phyloP scores from a whole-genome alignment of 306 rosid species.

The Pyrus communis region DNA sequence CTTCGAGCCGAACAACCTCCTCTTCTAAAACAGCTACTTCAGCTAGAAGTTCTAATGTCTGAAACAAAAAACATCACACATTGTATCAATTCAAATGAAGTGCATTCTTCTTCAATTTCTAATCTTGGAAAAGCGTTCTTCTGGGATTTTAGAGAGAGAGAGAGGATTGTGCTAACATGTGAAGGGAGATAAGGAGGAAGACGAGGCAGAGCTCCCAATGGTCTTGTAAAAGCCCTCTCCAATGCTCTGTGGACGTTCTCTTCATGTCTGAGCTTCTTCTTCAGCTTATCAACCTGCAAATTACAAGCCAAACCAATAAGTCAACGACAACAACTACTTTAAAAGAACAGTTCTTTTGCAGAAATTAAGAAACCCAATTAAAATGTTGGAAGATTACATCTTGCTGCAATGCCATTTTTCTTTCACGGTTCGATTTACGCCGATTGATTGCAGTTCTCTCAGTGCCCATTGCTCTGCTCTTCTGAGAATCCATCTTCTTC shows the following conservation, averaged over 20 bases:
- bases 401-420: constrained; percentile 70
- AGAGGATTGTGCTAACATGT: constrained; percentile 37
- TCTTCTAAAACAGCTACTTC: constrained; percentile 95
- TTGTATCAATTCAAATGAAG: background rate
- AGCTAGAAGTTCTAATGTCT: constrained; percentile 87
- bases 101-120: background rate
- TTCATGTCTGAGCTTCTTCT: constrained; percentile 93
- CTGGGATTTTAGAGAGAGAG: background rate
- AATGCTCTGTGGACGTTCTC: constrained; percentile 91
- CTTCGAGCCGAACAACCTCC: constrained; percentile 79
- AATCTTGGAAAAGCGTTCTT: background rate
- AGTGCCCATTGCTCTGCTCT: constrained; percentile 29
- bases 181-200: constrained; percentile 98
- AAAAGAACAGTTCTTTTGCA: background rate
- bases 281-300: constrained; percentile 77
- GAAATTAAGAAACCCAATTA: background rate
- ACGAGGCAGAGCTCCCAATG: constrained; percentile 92
- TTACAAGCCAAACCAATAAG: constrained; percentile 1
- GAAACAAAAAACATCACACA: constrained; percentile 17
- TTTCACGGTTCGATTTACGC: constrained; percentile 63
- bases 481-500: constrained; percentile 58
- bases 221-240: constrained; percentile 88
- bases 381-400: constrained; percentile 46
- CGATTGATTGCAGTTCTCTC: constrained; percentile 48
- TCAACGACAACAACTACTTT: constrained; percentile 4